Percentiles rank a stretch among this genome's conserved stretches.
Conservation (phyloP, 495 filamentous ascomycete species). For the Elasticomyces elasticus region DNA sequence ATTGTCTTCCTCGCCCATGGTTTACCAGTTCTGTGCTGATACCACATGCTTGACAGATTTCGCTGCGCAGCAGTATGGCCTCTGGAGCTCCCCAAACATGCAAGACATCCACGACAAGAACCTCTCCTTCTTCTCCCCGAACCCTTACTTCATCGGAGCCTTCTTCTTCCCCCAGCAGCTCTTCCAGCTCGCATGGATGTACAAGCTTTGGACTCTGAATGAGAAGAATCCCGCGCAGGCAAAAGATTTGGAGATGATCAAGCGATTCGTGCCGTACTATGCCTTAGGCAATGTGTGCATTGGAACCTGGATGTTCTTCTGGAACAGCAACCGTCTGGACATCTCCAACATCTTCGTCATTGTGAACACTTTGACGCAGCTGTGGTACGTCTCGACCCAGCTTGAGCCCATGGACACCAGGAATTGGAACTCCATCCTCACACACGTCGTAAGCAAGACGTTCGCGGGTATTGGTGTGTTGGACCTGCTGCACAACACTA, state of each 20-base stretch:
- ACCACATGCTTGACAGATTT: not conserved
- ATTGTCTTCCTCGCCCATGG: slow-evolving; percentile 32
- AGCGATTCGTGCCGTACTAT: slow-evolving; percentile 40
- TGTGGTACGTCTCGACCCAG: slow-evolving; percentile 38
- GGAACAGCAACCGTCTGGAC: slow-evolving; percentile 38
- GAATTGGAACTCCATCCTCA: slow-evolving; percentile 38
- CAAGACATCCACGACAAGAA: slow-evolving; percentile 42
- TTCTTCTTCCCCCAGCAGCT: slow-evolving; percentile 49
- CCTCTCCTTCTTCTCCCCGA: slow-evolving; percentile 42
- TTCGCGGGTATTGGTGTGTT: slow-evolving; percentile 47
- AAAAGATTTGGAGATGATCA: slow-evolving; percentile 34
- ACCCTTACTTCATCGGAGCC: slow-evolving; percentile 43
- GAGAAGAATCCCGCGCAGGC: slow-evolving; percentile 10
- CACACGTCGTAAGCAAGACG: slow-evolving; percentile 42
- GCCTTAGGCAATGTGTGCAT: slow-evolving; percentile 43
- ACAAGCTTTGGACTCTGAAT: slow-evolving; percentile 38
- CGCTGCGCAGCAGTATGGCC: slow-evolving; percentile 20
- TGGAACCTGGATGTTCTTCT: slow-evolving; percentile 49
- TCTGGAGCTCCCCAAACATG: slow-evolving; percentile 37
- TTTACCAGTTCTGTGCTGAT: not conserved
- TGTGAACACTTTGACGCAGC: slow-evolving; percentile 40
- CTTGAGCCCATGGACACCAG: slow-evolving; percentile 38
- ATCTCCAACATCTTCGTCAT: slow-evolving; percentile 41
- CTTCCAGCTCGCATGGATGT: slow-evolving; percentile 44
- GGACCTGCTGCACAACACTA: slow-evolving; percentile 44